Evolutionary conservation across 2,329 filamentous ascomycete genomes (phyloP).

Genomic region (Neophaeococcomyces aloes): DNA sequence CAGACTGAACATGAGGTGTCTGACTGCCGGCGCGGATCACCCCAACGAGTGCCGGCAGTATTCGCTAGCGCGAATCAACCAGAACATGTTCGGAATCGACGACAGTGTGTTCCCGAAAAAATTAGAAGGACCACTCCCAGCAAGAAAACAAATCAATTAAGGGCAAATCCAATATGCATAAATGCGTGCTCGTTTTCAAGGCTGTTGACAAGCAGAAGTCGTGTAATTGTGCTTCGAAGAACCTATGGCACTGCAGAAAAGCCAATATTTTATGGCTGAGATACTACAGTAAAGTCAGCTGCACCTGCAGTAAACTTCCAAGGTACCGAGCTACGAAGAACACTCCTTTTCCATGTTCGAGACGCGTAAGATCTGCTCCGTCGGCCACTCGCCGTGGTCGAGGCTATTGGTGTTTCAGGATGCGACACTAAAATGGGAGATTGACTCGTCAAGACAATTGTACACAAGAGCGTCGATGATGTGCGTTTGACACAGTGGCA

Average conservation of each 20-base stretch:
- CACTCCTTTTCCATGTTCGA: conserved; percentile 74
- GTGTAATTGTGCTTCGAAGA: conserved; percentile 68
- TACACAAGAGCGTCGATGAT: conserved; percentile 68
- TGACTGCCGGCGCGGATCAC: too few relatives aligned
- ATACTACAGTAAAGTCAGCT: too few relatives aligned
- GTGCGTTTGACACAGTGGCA: too few relatives aligned
- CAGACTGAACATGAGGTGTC: conserved; percentile 64
- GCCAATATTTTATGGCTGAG: too few relatives aligned
- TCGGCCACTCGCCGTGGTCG: conserved; percentile 50
- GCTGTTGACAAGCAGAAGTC: conserved; percentile 48
- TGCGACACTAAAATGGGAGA: conserved; percentile 54
- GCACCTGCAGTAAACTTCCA: too few relatives aligned
- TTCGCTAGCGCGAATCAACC: conserved; percentile 63
- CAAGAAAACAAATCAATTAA: conserved; percentile 54
- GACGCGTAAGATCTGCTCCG: conserved; percentile 61
- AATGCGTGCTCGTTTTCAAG: conserved; percentile 66
- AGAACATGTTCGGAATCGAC: conserved; percentile 62
- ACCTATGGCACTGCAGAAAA: too few relatives aligned
- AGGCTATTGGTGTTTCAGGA: conserved; percentile 66
- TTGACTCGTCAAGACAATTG: conserved; percentile 68
- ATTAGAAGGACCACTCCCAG: conserved; percentile 60
- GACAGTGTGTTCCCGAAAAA: conserved; percentile 54
- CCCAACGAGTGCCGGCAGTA: conserved; percentile 61
- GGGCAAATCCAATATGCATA: conserved; percentile 64
- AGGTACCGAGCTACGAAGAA: too few relatives aligned